Percentiles rank a stretch among this genome's conserved stretches.
Evolutionary conservation across 2,329 filamentous ascomycete genomes (phyloP).

Genomic region (Alternaria sp.): DNA sequence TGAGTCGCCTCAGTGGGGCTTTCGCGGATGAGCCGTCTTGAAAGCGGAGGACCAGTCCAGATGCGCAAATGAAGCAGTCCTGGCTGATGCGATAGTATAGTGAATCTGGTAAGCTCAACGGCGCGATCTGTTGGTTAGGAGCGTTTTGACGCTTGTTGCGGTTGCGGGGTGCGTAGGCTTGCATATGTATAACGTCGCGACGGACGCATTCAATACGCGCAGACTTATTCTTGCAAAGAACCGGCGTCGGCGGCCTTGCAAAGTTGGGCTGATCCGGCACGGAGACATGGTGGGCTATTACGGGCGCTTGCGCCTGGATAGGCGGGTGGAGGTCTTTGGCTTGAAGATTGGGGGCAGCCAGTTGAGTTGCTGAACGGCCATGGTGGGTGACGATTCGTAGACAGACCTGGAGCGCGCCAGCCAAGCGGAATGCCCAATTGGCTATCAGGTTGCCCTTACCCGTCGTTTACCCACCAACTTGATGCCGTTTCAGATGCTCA

Average conservation of each 20-base stretch:
- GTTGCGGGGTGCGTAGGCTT: slow-evolving; percentile 37
- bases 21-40: slow-evolving; percentile 36
- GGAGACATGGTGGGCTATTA: slow-evolving; percentile 38
- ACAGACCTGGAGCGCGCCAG: slow-evolving; percentile 40
- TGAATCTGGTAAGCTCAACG: slow-evolving; percentile 21
- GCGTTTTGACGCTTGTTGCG: slow-evolving; percentile 34
- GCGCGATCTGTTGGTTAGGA: slow-evolving; percentile 38
- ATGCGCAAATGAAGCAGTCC: slow-evolving; percentile 27
- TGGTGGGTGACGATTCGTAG: slow-evolving; percentile 48
- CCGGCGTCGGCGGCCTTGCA: slow-evolving; percentile 35
- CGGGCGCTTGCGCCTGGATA: slow-evolving; percentile 50
- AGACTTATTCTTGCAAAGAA: slow-evolving; percentile 23
- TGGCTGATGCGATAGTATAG: slow-evolving; percentile 25
- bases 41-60: slow-evolving; percentile 31
- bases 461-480: slow-evolving; percentile 36
- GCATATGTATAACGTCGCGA: slow-evolving; percentile 45
- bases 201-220: slow-evolving; percentile 37
- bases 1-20: slow-evolving; percentile 44
- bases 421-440: slow-evolving; percentile 38
- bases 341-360: slow-evolving; percentile 39
- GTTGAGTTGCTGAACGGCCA: slow-evolving; percentile 38
- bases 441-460: slow-evolving; percentile 31
- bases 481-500: slow-evolving; percentile 37
- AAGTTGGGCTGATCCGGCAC: slow-evolving; percentile 39
- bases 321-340: slow-evolving; percentile 39